A percentile compares a stretch with the other conserved stretches of the same genome.
phyloP scores from a whole-genome alignment of 2,329 filamentous ascomycete genomes.

The Fusarium goolgardi region DNA sequence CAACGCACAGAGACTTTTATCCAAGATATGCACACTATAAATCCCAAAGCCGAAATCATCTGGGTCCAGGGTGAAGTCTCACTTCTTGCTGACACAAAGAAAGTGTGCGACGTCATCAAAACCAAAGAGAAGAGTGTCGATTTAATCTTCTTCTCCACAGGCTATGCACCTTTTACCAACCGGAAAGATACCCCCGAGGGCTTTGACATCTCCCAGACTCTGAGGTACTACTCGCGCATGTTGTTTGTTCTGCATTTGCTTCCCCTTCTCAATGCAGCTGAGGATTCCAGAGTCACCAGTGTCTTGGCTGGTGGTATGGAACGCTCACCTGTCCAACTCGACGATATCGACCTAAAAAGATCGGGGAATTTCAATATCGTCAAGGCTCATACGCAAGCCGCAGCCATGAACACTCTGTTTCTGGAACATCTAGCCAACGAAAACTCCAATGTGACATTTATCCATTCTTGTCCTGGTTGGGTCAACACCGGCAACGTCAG shows the following conservation, averaged over 20 bases:
- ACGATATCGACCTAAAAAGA: constrained; percentile 47
- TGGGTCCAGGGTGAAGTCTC: constrained; percentile 58
- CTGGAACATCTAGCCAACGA: constrained; percentile 44
- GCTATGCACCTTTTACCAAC: constrained; percentile 56
- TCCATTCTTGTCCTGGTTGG: constrained; percentile 48
- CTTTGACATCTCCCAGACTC: constrained; percentile 54
- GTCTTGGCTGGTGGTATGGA: constrained; percentile 42
- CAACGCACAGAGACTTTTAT: constrained; percentile 50
- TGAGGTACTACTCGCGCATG: constrained; percentile 59
- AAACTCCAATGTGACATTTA: constrained; percentile 42
- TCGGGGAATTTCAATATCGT: constrained; percentile 44
- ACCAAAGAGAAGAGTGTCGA: constrained; percentile 54
- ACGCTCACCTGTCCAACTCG: constrained; percentile 32
- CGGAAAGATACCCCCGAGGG: constrained; percentile 57
- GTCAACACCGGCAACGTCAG: constrained; percentile 47
- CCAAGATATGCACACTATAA: constrained; percentile 51
- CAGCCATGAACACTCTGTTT: constrained; percentile 40
- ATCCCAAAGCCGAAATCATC: constrained; percentile 55
- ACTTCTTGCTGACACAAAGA: constrained; percentile 57
- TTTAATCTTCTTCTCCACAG: constrained; percentile 58
- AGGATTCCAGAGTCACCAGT: constrained; percentile 45
- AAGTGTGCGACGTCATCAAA: constrained; percentile 55
- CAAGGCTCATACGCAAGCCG: constrained; percentile 47
- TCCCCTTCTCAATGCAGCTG: constrained; percentile 51
- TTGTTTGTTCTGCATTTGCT: constrained; percentile 56